A percentile compares a stretch with the other conserved stretches of the same genome.
phyloP scores from a whole-genome alignment of 768 basidiomycete species.

The Sporobolomyces roseus region DNA sequence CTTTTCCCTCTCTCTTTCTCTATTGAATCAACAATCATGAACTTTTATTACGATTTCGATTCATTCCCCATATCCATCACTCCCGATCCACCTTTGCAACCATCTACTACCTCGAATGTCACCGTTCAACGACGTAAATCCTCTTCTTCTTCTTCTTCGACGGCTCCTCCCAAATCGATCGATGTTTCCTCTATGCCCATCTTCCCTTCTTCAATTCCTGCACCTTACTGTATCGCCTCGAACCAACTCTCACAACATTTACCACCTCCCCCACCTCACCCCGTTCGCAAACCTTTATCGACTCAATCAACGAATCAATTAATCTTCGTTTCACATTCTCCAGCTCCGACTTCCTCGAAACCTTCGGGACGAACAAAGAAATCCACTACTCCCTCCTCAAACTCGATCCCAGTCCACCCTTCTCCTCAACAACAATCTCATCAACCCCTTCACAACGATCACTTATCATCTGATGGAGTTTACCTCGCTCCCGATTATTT shows the following conservation, averaged over 20 bases:
- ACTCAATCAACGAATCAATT: too few species aligned
- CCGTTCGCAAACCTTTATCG: background rate
- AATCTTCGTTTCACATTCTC: background rate
- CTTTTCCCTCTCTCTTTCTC: too few species aligned
- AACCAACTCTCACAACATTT: background rate
- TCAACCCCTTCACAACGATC: background rate
- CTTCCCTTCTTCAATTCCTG: conserved; percentile 19
- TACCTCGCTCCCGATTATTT: conserved; percentile 38
- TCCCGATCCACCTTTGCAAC: background rate
- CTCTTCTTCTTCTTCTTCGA: background rate
- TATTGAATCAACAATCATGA: background rate
- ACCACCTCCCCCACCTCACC: background rate
- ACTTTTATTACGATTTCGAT: conserved; percentile 2
- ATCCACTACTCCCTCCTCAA: background rate
- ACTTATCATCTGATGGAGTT: background rate
- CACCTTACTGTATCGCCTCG: conserved; percentile 20
- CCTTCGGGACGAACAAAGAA: background rate
- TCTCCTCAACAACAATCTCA: background rate
- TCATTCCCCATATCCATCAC: background rate
- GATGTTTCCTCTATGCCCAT: conserved; percentile 12
- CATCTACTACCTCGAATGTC: background rate
- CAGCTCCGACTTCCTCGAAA: too few species aligned
- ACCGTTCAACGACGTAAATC: too few species aligned
- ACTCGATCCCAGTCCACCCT: background rate
- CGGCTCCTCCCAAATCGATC: background rate